Evolutionary conservation across 805 yeast species (phyloP).

Genomic region (Lachancea thermotolerans): DNA sequence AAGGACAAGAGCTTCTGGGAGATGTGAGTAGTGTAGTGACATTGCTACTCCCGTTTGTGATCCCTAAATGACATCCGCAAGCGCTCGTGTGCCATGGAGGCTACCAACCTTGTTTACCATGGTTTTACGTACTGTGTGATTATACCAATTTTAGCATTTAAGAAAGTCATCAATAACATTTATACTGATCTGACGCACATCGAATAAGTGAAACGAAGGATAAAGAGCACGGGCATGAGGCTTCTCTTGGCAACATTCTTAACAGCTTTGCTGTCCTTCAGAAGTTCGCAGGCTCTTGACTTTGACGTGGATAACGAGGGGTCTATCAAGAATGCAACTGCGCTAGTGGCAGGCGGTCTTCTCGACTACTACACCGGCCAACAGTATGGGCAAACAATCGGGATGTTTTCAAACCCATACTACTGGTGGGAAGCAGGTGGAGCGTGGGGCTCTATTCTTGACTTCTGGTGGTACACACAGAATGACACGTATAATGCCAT

Average conservation of each 20-base stretch:
- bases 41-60: too few relatives aligned
- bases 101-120: too few relatives aligned
- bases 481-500: constrained; percentile 55
- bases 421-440: constrained; percentile 98
- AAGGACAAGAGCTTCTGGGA: too few relatives aligned
- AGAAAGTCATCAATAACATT: too few relatives aligned
- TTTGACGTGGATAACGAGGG: constrained; percentile 27
- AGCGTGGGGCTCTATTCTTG: constrained; percentile 60
- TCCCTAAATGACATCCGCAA: too few relatives aligned
- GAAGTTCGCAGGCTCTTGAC: constrained; percentile 13
- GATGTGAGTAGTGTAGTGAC: too few relatives aligned
- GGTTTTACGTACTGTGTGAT: too few relatives aligned
- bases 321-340: constrained; percentile 42
- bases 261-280: constrained; percentile 1
- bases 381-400: constrained; percentile 67
- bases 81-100: too few relatives aligned
- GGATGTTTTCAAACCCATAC: constrained; percentile 84
- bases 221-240: neutral
- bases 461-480: constrained; percentile 63
- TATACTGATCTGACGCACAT: too few relatives aligned
- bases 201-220: neutral
- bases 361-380: constrained; percentile 75
- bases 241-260: neutral
- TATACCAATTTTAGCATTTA: too few relatives aligned
- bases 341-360: constrained; percentile 59